phyloP scores from a whole-genome alignment of 1,284 basidiomycete species.

The Apiotrichum domesticum region DNA sequence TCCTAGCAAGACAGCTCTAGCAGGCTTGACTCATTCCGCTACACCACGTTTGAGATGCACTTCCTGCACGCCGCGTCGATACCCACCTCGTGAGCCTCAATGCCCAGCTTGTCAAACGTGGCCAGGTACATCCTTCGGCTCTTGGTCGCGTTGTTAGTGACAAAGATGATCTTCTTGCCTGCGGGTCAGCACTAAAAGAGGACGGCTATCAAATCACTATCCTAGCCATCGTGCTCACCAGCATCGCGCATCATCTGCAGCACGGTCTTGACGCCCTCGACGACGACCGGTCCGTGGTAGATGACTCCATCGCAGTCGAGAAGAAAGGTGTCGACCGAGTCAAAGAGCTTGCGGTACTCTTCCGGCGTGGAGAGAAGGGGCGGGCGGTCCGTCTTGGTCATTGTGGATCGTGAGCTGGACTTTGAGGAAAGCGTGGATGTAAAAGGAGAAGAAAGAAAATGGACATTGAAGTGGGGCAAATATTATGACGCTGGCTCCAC shows the following conservation, averaged over 20 bases:
- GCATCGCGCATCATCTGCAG: constrained; percentile 57
- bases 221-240: constrained; percentile 19
- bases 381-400: constrained; percentile 19
- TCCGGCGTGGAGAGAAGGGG: constrained; percentile 32
- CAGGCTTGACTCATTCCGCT: too few relatives aligned
- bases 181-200: too few relatives aligned
- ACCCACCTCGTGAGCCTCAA: constrained; percentile 75
- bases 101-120: constrained; percentile 84
- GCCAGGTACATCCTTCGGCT: constrained; percentile 77
- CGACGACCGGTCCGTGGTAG: constrained; percentile 76
- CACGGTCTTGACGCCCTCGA: constrained; percentile 70
- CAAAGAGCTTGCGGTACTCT: constrained; percentile 49
- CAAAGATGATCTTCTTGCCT: constrained; percentile 88
- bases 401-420: not conserved
- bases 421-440: too few relatives aligned
- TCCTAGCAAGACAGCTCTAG: too few relatives aligned
- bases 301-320: constrained; percentile 97
- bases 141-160: constrained; percentile 98
- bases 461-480: too few relatives aligned
- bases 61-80: not conserved
- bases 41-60: too few relatives aligned
- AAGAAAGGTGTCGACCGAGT: constrained; percentile 83
- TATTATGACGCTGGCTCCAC: too few relatives aligned
- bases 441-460: too few relatives aligned
- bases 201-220: too few relatives aligned